Base-by-base conservation (phyloP, 2,329 filamentous ascomycete genomes). In the Arthroderma sp. region DNA sequence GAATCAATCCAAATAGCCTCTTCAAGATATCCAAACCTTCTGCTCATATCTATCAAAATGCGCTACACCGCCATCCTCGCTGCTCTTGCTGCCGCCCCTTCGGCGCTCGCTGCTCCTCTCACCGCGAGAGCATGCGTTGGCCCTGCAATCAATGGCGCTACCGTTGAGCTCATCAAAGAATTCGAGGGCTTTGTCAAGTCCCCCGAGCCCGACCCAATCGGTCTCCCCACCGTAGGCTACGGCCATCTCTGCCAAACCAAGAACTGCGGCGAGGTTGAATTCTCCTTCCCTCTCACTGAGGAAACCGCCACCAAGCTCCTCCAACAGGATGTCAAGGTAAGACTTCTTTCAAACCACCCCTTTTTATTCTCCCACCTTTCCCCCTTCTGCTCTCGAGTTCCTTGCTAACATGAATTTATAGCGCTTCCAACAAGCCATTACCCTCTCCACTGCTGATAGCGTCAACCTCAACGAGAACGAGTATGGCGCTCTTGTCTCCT, bases 401-500 rank as follows among this genome's bases (percentile, higher is more conserved):
- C n/a, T 38, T 32, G 34, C 32, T 46, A 36, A 42, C 15, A 22
- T 22, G 15, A 22, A 22, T 22, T 22, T 49, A 32, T 36, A 61
- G 56, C 38, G 30, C 15, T 56, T 59, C 48, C 62, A 66, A 48
- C 55, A 64, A 38, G 69, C 65, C 51, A 60, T 72, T 46, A 63
- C 62, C 5, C 46, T 57, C 4, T 59, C 62, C 36, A 59, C 63
- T 29, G 57, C 51, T 30, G 47, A 56, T 34, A 48, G 49, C 4
- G 66, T 69, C 37, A 57, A 52, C 3, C 57, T 73, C 31, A 72
- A 73, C 51, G 63, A 59, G 30, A 74, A 75, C 58, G 67, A 74
- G 53, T 75, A 71, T 52, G 72, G 68, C 36, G 71, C 72, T 1
- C 64, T 74, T 2, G 66, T 73, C 33, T 69, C 64, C 38, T 74